Conservation (phyloP, 345 rosid species). For the Ceriops zippeliana region DNA sequence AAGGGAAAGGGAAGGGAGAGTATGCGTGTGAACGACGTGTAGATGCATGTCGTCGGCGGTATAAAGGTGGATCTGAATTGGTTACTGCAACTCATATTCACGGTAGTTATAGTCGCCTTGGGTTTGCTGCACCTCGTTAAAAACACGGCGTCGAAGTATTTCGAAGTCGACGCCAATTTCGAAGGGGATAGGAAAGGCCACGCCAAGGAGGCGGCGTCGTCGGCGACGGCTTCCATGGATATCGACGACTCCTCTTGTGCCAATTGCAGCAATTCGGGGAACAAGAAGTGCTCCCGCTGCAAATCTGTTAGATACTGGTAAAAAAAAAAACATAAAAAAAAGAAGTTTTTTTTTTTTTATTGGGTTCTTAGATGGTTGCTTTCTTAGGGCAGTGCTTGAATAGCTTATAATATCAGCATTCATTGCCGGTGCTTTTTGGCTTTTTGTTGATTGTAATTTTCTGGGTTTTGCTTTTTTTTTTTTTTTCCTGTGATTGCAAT, state of each 20-base stretch:
- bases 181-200: slow-evolving; percentile 24
- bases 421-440: not conserved
- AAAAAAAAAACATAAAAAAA: not conserved
- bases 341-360: not conserved
- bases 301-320: slow-evolving; percentile 60
- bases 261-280: slow-evolving; percentile 32
- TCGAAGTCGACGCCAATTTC: slow-evolving; percentile 81
- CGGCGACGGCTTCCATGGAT: not conserved
- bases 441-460: too few species aligned
- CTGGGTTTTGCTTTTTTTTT: too few species aligned
- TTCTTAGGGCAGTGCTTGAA: too few species aligned
- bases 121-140: slow-evolving; percentile 58
- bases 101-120: slow-evolving; percentile 45
- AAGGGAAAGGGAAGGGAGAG: too few species aligned
- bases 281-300: slow-evolving; percentile 52
- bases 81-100: slow-evolving; percentile 58
- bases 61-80: slow-evolving; percentile 72
- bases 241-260: slow-evolving; percentile 24
- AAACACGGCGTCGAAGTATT: slow-evolving; percentile 81
- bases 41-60: slow-evolving; percentile 79
- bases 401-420: too few species aligned
- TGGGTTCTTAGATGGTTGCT: not conserved
- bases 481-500: too few species aligned
- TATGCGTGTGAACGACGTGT: slow-evolving; percentile 29
- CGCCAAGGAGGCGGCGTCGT: not conserved